These are phyloP conservation scores for Ophidiomyces ophidiicola DNA, from an alignment of 2,329 filamentous ascomycete species.

Conservation along the genomic window DNA sequence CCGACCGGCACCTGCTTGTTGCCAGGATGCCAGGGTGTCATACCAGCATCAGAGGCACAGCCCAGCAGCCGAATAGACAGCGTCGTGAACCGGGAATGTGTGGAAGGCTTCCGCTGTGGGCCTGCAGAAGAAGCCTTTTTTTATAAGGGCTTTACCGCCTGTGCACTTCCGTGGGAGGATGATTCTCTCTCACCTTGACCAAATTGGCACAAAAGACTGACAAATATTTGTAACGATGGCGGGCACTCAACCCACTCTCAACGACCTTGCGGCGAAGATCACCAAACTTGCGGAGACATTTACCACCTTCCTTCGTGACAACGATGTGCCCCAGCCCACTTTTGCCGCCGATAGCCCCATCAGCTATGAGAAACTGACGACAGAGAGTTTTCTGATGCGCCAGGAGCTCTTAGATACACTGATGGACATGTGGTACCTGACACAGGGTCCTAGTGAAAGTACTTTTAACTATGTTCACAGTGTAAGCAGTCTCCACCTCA, in stretches of 20 bases:
- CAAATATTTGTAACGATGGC: conserved; percentile 2
- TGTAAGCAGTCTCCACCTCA: background rate
- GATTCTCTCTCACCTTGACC: background rate
- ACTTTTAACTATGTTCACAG: conserved; percentile 26
- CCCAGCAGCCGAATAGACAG: too few species aligned
- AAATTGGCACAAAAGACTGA: background rate
- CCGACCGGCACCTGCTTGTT: background rate
- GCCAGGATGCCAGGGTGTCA: background rate
- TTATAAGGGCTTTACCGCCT: background rate
- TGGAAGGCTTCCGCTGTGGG: too few species aligned
- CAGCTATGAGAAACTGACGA: conserved; percentile 33
- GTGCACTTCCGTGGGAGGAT: background rate
- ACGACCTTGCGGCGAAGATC: conserved; percentile 11
- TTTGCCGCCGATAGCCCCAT: conserved; percentile 36
- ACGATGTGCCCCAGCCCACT: conserved; percentile 34
- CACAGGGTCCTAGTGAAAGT: conserved; percentile 40
- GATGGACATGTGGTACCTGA: conserved; percentile 37
- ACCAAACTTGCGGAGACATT: conserved; percentile 10
- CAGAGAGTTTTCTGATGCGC: conserved; percentile 35
- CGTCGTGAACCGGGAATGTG: too few species aligned
- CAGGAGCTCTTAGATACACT: conserved; percentile 37
- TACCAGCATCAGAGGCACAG: background rate
- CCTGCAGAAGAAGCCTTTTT: background rate
- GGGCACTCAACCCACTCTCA: conserved; percentile 10
- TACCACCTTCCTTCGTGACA: conserved; percentile 19